Conservation (phyloP, 768 basidiomycete species). For the Sarcodon sp. region DNA sequence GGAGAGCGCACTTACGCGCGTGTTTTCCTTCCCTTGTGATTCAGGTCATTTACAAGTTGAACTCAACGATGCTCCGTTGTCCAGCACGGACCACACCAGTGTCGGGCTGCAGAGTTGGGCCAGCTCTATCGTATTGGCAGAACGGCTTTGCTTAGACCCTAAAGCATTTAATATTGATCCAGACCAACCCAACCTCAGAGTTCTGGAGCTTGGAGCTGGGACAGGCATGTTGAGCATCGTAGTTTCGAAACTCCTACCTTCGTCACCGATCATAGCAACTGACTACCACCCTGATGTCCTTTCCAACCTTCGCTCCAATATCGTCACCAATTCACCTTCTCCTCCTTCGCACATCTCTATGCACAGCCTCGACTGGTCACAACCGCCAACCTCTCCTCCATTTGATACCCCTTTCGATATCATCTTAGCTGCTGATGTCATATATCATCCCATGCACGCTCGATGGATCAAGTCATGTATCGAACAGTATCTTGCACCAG, state of each 20-base stretch:
- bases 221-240: conserved; percentile 76
- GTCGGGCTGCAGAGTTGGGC: conserved; percentile 85
- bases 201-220: conserved; percentile 79
- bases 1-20: conserved; percentile 32
- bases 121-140: conserved; percentile 58
- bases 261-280: conserved; percentile 40
- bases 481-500: conserved; percentile 26
- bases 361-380: conserved; percentile 52
- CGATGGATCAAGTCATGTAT: conserved; percentile 56
- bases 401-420: conserved; percentile 41
- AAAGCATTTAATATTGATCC: conserved; percentile 22
- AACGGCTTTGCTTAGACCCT: conserved; percentile 41
- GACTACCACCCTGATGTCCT: conserved; percentile 75
- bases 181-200: conserved; percentile 3
- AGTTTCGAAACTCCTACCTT: conserved; percentile 33
- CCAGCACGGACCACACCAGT: conserved; percentile 56
- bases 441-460: conserved; percentile 64
- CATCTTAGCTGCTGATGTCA: conserved; percentile 68
- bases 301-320: conserved; percentile 49
- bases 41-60: conserved; percentile 22
- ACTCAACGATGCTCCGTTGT: conserved; percentile 59
- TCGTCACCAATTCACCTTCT: conserved; percentile 31
- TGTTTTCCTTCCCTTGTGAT: conserved; percentile 31
- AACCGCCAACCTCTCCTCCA: conserved; percentile 23
- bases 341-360: conserved; percentile 24